Base-by-base conservation (phyloP, 75 land plant species). In the Picea sitchensis region DNA sequence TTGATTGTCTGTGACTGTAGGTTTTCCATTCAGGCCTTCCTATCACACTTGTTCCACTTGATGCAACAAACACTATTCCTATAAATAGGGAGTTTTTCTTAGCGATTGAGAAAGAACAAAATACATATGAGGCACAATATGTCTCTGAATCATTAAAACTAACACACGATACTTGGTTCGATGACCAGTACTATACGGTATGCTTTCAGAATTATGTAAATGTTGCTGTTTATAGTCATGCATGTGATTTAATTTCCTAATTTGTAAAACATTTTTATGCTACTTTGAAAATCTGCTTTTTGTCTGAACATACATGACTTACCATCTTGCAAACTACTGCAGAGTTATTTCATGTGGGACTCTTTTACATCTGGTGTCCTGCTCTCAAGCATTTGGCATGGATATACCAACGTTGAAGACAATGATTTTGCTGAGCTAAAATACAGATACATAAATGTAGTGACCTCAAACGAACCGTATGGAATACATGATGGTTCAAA, bases 331-430 rank as follows among this genome's bases (percentile, higher is more conserved):
- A 73, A 73, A 54, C n/a, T 47, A 11, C 38, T 73, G 79, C 91
- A 92, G 97, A 87, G 81, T 59, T 92, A 90, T 78, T 94, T 88
- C 82, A 89, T 92, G 90, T 94, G 97, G 97, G 97, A 94, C 32
- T 92, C 97, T 3, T 92, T 94, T 47, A 84, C 82, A 30, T 63
- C 93, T 61, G 95, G 93, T 75, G 84, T 94, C 14, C 93, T 93
- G 26, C 59, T 85, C 6, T 94, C 97, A 79, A 86, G 87, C 23
- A 92, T 94, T 87, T 81, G 81, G 3, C 80, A 86, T 13, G 72
- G 78, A 1, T 59, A 88, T 26, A 75, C 77, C 12, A 36, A 81
- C 36, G 12, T 79, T 77, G 88, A 90, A 36, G 85, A 87, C 67
- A 94, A 94, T 83, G 91, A 94, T 20, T 90, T 90, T 83, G 90